Evolutionary conservation across 164 flowering plant species (phyloP).

Genomic region (Macadamia tetraphylla): DNA sequence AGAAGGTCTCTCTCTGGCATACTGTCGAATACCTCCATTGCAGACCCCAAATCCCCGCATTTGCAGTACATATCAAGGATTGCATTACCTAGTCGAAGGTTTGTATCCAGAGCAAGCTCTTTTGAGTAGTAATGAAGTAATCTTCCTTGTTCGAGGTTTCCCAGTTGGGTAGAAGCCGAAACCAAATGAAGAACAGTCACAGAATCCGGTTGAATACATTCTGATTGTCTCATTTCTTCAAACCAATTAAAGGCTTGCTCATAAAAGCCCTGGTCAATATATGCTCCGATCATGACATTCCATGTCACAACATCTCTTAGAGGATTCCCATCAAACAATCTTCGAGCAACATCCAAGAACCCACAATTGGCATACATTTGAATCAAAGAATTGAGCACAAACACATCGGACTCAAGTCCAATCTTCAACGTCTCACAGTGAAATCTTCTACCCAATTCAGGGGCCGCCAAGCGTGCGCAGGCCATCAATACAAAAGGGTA

Average conservation of each 20-base stretch:
- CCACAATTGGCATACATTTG: constrained; percentile 10
- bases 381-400: constrained; percentile 15
- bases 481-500: constrained; percentile 16
- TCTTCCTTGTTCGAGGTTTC: constrained; percentile 14
- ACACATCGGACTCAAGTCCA: constrained; percentile 11
- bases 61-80: constrained; percentile 23
- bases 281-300: constrained; percentile 24
- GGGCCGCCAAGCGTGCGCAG: constrained; percentile 2
- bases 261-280: constrained; percentile 8
- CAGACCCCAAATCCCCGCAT: constrained; percentile 26
- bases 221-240: constrained; percentile 12
- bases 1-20: constrained; percentile 26
- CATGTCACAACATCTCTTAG: constrained; percentile 23
- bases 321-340: constrained; percentile 18
- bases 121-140: constrained; percentile 18
- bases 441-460: constrained; percentile 8
- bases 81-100: constrained; percentile 14
- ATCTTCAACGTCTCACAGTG: constrained; percentile 11
- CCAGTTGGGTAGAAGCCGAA: constrained; percentile 15
- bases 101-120: constrained; percentile 6
- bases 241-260: constrained; percentile 19
- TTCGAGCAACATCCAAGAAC: constrained; percentile 5
- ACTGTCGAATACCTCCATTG: constrained; percentile 15
- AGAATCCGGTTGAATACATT: constrained; percentile 16
- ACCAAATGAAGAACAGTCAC: constrained; percentile 16